Evolutionary conservation across 306 rosid species (phyloP).

Genomic region (Ormosia emarginata): DNA sequence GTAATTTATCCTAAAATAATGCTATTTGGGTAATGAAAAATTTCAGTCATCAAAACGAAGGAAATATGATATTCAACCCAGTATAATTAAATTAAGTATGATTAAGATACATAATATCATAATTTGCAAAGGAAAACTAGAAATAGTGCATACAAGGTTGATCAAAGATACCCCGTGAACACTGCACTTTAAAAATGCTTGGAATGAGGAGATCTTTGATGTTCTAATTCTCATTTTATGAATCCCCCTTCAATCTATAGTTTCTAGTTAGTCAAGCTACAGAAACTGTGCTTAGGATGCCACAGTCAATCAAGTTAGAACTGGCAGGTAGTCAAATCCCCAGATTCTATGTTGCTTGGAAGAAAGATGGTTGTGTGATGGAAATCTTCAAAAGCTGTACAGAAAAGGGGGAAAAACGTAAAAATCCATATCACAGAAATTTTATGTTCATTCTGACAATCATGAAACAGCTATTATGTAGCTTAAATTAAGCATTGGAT

Average conservation of each 20-base stretch:
- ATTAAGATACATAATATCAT: not conserved
- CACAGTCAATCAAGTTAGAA: not conserved
- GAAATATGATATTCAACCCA: not conserved
- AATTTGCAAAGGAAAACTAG: not conserved
- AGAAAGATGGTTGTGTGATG: not conserved
- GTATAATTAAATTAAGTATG: not conserved
- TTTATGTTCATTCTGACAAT: not conserved
- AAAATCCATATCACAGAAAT: slow-evolving; percentile 22
- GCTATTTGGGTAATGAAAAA: not conserved
- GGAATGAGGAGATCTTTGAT: not conserved
- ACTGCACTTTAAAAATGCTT: not conserved
- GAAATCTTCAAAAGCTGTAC: slow-evolving; percentile 26
- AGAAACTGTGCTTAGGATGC: not conserved
- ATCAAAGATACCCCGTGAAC: not conserved
- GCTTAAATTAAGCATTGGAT: not conserved
- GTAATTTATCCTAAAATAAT: no score
- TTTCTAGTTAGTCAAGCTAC: not conserved
- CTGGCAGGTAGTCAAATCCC: slow-evolving; percentile 7
- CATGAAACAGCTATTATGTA: slow-evolving; percentile 3
- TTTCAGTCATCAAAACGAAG: not conserved
- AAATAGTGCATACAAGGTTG: not conserved
- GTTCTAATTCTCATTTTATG: not conserved
- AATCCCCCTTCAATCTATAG: not conserved
- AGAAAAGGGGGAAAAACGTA: not conserved
- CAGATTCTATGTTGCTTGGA: slow-evolving; percentile 4